phyloP scores from a whole-genome alignment of 768 basidiomycete species.

The button mushroom (Agaricus bisporus) region DNA sequence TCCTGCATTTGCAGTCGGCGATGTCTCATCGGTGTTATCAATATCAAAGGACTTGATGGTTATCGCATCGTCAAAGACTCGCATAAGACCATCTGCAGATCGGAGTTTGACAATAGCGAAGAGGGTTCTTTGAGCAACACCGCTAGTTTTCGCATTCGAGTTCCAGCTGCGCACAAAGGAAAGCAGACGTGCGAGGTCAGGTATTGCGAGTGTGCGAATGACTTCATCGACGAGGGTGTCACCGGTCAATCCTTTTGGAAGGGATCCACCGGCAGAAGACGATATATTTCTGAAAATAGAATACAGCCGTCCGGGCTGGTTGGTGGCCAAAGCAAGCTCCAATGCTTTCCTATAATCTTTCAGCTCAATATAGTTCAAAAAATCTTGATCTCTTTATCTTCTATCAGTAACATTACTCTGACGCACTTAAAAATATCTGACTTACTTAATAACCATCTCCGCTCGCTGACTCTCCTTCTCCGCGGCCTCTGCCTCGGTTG shows the following conservation, averaged over 20 bases:
- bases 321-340: constrained; percentile 85
- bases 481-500: constrained; percentile 74
- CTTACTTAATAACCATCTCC: constrained; percentile 77
- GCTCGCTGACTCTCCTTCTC: constrained; percentile 71
- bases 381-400: constrained; percentile 88
- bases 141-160: constrained; percentile 82
- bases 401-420: constrained; percentile 2
- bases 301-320: constrained; percentile 85
- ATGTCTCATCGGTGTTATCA: constrained; percentile 16
- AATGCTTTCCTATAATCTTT: constrained; percentile 91
- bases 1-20: constrained; percentile 16
- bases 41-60: constrained; percentile 27
- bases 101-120: constrained; percentile 77
- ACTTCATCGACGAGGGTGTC: constrained; percentile 74
- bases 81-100: constrained; percentile 65
- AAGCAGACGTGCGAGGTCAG: constrained; percentile 78
- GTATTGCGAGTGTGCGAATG: constrained; percentile 58
- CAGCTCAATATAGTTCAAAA: constrained; percentile 80
- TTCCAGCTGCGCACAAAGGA: constrained; percentile 91
- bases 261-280: constrained; percentile 18
- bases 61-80: constrained; percentile 49
- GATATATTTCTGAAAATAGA: constrained; percentile 68
- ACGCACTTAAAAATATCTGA: constrained; percentile 7
- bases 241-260: constrained; percentile 51
- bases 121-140: constrained; percentile 78